Evolutionary conservation across 2,329 filamentous ascomycete species (phyloP).

Genomic region (Penicillium sp.): DNA sequence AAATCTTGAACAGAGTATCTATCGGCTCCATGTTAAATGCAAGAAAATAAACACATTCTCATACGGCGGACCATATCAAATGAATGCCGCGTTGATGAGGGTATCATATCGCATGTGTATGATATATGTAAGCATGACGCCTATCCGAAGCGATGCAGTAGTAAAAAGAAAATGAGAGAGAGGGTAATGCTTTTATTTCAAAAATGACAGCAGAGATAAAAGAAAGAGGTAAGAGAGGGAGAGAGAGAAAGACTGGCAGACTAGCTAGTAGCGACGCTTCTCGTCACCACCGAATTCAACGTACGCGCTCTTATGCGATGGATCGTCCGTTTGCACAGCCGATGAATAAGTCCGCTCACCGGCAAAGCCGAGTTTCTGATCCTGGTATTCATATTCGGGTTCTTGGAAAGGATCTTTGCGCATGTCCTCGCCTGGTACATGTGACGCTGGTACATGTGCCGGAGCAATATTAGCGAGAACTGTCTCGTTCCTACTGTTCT

Average conservation of each 20-base stretch:
- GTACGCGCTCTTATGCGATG: constrained; percentile 32
- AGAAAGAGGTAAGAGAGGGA: background rate
- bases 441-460: background rate
- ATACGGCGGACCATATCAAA: constrained; percentile 11
- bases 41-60: background rate
- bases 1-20: background rate
- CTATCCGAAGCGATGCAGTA: constrained; percentile 5
- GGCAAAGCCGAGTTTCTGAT: constrained; percentile 43
- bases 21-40: constrained; percentile 3
- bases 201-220: background rate
- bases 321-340: constrained; percentile 18
- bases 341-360: constrained; percentile 33
- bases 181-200: background rate
- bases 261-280: constrained; percentile 14
- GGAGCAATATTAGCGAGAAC: background rate
- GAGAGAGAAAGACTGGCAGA: background rate
- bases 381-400: constrained; percentile 27
- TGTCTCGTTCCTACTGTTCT: background rate
- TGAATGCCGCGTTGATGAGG: constrained; percentile 3
- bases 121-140: background rate
- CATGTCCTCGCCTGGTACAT: background rate
- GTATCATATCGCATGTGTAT: constrained; percentile 4
- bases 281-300: constrained; percentile 37
- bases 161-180: background rate
- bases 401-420: constrained; percentile 1